Conservation (phyloP, 2,329 filamentous ascomycete species). For the Aspergillus hiratsukae region DNA sequence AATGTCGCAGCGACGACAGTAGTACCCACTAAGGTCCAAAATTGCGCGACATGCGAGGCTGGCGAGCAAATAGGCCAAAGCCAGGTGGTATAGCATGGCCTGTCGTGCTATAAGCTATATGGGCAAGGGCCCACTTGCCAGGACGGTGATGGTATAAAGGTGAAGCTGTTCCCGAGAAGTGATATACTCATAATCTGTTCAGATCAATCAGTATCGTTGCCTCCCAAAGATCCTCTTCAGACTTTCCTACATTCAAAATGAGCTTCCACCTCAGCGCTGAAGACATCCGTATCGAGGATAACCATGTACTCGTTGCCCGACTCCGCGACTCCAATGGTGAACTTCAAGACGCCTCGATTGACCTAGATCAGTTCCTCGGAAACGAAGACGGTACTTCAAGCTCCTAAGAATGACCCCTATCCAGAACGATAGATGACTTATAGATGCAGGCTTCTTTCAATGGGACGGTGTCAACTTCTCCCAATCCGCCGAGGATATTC, state of each 20-base stretch:
- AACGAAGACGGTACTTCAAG: conserved; percentile 13
- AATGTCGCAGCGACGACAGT: neutral
- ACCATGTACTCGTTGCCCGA: conserved; percentile 8
- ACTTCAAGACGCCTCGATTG: conserved; percentile 2
- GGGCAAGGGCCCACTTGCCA: neutral
- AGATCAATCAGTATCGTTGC: neutral
- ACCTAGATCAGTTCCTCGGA: conserved; percentile 15
- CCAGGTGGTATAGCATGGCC: conserved; percentile 4
- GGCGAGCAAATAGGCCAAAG: conserved; percentile 3
- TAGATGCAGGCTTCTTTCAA: conserved; percentile 11
- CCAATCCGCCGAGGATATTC: conserved; percentile 6
- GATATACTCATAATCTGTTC: neutral
- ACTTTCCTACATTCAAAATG: conserved; percentile 9
- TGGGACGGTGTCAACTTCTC: conserved; percentile 15
- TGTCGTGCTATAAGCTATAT: neutral
- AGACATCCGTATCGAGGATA: conserved; percentile 11
- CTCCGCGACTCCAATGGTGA: conserved; percentile 8
- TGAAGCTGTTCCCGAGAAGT: neutral
- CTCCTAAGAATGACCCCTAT: neutral
- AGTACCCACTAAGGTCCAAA: neutral
- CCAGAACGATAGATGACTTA: neutral
- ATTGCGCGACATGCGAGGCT: neutral
- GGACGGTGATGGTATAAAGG: conserved; percentile 1
- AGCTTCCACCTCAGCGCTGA: conserved; percentile 16
- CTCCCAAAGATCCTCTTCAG: neutral